Percentiles rank a stretch among this genome's conserved stretches.
These are phyloP conservation scores for Penicillium sp. DNA, from an alignment of 2,329 filamentous ascomycete species.

Conservation along the genomic window DNA sequence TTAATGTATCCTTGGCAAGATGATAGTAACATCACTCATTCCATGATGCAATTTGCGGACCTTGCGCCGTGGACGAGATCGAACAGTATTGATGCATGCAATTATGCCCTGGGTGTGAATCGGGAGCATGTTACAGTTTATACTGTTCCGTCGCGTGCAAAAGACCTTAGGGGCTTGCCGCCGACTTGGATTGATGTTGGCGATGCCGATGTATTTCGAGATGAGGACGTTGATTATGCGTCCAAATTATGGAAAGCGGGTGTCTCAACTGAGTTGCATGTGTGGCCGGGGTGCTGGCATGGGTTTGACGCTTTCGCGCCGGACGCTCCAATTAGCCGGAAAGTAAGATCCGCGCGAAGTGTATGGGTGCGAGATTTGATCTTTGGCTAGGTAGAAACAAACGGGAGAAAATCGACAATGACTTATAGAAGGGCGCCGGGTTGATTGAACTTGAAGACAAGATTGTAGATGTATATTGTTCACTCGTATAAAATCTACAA, in stretches of 20 bases:
- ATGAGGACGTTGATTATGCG: slow-evolving; percentile 13
- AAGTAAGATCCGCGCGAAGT: not conserved
- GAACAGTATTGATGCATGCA: slow-evolving; percentile 1
- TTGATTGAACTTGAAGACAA: not conserved
- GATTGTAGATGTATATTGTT: not conserved
- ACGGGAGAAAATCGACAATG: not conserved
- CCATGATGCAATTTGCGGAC: slow-evolving; percentile 10
- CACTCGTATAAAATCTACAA: not conserved
- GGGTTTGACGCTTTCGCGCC: slow-evolving; percentile 9
- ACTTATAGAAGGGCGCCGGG: too few relatives aligned
- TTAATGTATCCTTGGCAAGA: slow-evolving; percentile 20
- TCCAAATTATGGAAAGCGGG: slow-evolving; percentile 7
- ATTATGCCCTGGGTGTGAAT: not conserved
- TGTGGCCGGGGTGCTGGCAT: slow-evolving; percentile 13
- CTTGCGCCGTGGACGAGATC: not conserved
- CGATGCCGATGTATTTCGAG: slow-evolving; percentile 12
- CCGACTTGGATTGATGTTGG: slow-evolving; percentile 15
- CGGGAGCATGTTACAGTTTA: not conserved
- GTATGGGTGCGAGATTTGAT: slow-evolving; percentile 1
- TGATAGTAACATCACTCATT: slow-evolving; percentile 8
- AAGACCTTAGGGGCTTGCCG: slow-evolving; percentile 4
- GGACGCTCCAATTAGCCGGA: not conserved
- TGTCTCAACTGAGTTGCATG: slow-evolving; percentile 12
- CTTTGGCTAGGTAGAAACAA: not conserved
- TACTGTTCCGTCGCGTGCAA: slow-evolving; percentile 4